Evolutionary conservation across 345 rosid genomes (phyloP).

Genomic region (Acer negundo): DNA sequence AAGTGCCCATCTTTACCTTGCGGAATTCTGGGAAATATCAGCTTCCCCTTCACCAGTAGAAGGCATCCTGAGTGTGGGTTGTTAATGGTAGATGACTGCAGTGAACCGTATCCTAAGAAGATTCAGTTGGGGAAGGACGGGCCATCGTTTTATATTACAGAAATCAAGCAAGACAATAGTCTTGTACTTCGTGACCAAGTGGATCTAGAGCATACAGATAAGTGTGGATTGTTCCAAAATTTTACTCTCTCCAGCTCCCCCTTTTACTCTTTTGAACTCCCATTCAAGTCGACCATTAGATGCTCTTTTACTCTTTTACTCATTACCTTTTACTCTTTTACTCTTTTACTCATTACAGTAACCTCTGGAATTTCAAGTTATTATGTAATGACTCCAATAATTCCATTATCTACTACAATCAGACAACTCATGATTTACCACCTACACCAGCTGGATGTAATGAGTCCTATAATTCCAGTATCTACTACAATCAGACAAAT

Average conservation of each 20-base stretch:
- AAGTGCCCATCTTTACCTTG: slow-evolving; percentile 22
- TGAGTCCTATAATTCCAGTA: too few relatives aligned
- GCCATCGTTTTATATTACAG: slow-evolving; percentile 21
- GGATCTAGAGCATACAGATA: neutral
- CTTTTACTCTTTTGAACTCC: neutral
- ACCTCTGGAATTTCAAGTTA: neutral
- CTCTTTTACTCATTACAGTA: neutral
- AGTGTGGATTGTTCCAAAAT: too few relatives aligned
- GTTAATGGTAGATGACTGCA: slow-evolving; percentile 31
- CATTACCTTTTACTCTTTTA: neutral
- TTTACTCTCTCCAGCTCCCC: too few relatives aligned
- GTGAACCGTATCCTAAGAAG: neutral
- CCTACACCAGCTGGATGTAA: too few relatives aligned
- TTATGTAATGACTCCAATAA: slow-evolving; percentile 9
- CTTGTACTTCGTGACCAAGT: slow-evolving; percentile 25
- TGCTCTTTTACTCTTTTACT: too few relatives aligned
- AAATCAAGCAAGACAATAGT: slow-evolving; percentile 32
- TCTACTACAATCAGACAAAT: too few relatives aligned
- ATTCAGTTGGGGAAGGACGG: slow-evolving; percentile 35
- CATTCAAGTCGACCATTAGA: too few relatives aligned
- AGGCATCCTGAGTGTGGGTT: slow-evolving; percentile 32
- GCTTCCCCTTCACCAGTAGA: slow-evolving; percentile 20
- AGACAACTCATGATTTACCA: too few relatives aligned
- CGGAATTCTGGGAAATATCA: slow-evolving; percentile 18
- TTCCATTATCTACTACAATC: slow-evolving; percentile 9